Percentiles rank a stretch among this genome's conserved stretches.
These are phyloP conservation scores for Boletellus emodensis DNA, from an alignment of 768 basidiomycete genomes.

Conservation along the genomic window DNA sequence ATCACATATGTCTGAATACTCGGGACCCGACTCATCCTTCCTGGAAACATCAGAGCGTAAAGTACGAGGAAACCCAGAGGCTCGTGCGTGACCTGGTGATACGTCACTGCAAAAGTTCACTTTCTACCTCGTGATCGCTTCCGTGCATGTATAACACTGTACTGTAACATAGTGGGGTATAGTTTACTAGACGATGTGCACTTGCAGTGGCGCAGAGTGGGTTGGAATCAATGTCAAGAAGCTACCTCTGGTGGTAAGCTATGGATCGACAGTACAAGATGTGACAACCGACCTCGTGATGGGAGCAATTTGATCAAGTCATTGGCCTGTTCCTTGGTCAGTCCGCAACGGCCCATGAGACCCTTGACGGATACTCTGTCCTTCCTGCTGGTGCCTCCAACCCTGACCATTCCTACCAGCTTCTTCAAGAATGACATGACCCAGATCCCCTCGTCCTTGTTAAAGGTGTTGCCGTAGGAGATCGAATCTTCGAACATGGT, in stretches of 20 bases:
- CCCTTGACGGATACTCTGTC: slow-evolving; percentile 8
- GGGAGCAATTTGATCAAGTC: slow-evolving; percentile 15
- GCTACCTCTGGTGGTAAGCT: slow-evolving; percentile 3
- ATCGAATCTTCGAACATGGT: slow-evolving; percentile 22
- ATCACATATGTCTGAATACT: slow-evolving; percentile 16
- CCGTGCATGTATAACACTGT: background rate
- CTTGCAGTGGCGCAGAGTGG: background rate
- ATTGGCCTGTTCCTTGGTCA: slow-evolving; percentile 17
- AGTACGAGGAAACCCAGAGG: slow-evolving; percentile 17
- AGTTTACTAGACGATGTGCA: background rate
- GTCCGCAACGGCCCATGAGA: slow-evolving; percentile 15
- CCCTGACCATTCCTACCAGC: slow-evolving; percentile 14
- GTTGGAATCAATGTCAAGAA: background rate
- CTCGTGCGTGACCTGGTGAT: slow-evolving; percentile 12
- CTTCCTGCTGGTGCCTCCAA: slow-evolving; percentile 4
- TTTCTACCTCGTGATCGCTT: slow-evolving; percentile 3
- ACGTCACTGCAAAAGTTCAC: slow-evolving; percentile 7
- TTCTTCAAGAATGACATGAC: slow-evolving; percentile 23
- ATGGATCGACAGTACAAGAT: background rate
- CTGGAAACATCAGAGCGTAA: slow-evolving; percentile 13
- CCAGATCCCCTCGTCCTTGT: slow-evolving; percentile 16
- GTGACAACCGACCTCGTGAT: background rate
- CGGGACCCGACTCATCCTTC: slow-evolving; percentile 15
- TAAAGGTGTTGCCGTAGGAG: slow-evolving; percentile 14
- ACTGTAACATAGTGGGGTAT: slow-evolving; percentile 2